Base-by-base conservation (phyloP, 805 yeast genomes). In the Suhomyces sp. region DNA sequence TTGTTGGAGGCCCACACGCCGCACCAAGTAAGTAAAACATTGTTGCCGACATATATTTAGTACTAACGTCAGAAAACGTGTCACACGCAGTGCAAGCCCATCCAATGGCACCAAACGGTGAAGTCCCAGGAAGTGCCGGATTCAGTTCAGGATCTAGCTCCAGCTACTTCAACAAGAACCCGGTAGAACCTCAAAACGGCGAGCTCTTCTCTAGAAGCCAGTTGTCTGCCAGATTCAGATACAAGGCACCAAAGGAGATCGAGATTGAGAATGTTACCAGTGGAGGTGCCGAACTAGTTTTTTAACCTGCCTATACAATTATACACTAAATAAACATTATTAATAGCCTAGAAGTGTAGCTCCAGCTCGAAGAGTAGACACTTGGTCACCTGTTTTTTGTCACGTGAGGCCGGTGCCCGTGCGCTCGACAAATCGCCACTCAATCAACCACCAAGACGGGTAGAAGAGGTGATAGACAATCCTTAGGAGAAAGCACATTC, bases 1-100 rank as follows among this genome's bases (percentile, higher is more conserved):
- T 93, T 65, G 81, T 90, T 45, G 97, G 97, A 41, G 91, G 91
- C 45, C 86, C 90, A 47, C 89, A 85, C 66, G 64, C 75, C 27
- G 66, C 73, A 52, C 68, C 74, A 58, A 76, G 84, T 73, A 71
- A 51, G 83, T 77, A 40, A 21, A n/a, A 10, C 25, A 17, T 20
- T 9, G n/a, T n/a, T n/a, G n/a, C 5, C 6, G 27, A 20, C 19
- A 20, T 20, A 17, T 3, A 6, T 8, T 3, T 12, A 37, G 15
- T 43, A 49, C 47, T 50, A 48, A 53, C 55, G n/a, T 21, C 56
- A 61, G 48, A 58, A 47, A 50, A 51, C 49, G 44, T 54, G 25
- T 55, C 59, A n/a, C 57, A 55, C 31, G 53, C 53, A 4, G 60
- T 66, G 25, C 69, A 64, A 54, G 74, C 70, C 46, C 79, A 74